Evolutionary conservation across 441 rosid genomes (phyloP).

Genomic region (Macaranga tanarius): DNA sequence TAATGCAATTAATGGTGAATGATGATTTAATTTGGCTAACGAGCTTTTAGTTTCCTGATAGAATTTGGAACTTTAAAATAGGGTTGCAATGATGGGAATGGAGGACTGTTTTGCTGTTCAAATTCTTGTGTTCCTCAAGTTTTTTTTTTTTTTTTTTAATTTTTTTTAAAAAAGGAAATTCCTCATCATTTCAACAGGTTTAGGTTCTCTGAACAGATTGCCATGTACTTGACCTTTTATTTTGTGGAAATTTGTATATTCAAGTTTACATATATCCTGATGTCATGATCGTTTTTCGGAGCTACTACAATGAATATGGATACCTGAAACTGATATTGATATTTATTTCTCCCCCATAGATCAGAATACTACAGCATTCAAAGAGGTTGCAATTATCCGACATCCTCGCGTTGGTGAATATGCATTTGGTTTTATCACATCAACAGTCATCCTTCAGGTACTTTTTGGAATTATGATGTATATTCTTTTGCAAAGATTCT

Average conservation of each 20-base stretch:
- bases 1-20: background rate
- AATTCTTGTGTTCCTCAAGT: background rate
- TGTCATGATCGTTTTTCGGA: constrained; percentile 1
- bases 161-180: background rate
- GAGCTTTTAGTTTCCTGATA: background rate
- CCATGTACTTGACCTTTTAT: background rate
- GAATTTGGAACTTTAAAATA: background rate
- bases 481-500: constrained; percentile 7
- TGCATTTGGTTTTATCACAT: constrained; percentile 93
- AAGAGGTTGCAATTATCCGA: constrained; percentile 89
- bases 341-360: constrained; percentile 37
- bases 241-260: background rate
- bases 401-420: constrained; percentile 97
- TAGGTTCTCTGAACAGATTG: background rate
- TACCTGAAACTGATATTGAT: constrained; percentile 16
- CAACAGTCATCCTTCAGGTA: constrained; percentile 86
- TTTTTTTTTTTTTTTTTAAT: background rate
- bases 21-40: background rate
- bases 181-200: background rate
- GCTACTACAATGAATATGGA: background rate
- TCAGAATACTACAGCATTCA: constrained; percentile 87
- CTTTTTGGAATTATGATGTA: constrained; percentile 9
- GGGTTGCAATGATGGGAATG: background rate
- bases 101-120: background rate
- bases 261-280: background rate